phyloP scores from a whole-genome alignment of 75 land plant genomes.

The Sequoia sempervirens region DNA sequence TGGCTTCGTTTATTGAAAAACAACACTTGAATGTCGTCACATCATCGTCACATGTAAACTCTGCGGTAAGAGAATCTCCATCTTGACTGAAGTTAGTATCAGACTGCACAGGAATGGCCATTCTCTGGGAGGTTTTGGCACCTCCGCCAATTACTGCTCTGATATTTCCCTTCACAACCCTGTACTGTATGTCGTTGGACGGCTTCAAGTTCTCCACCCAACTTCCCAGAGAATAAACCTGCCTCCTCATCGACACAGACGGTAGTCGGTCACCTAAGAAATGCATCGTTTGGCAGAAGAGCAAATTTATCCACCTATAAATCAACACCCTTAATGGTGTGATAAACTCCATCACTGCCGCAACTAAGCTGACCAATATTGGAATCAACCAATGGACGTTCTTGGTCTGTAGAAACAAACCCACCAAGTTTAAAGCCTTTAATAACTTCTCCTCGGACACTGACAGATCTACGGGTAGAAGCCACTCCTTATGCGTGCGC shows the following conservation, averaged over 20 bases:
- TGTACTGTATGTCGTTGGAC: not conserved
- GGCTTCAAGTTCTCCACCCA: slow-evolving; percentile 1
- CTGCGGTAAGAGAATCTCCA: not conserved
- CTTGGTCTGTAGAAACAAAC: not conserved
- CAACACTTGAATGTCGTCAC: not conserved
- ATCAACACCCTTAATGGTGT: not conserved
- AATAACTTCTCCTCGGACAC: not conserved
- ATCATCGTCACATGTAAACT: not conserved
- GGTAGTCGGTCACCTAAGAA: not conserved
- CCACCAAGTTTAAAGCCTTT: not conserved
- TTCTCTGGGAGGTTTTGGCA: not conserved
- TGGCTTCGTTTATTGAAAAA: not conserved
- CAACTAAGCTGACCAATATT: not conserved
- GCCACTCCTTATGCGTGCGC: not conserved
- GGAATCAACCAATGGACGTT: not conserved
- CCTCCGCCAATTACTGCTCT: not conserved
- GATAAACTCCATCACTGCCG: not conserved
- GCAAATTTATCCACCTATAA: not conserved
- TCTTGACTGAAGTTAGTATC: not conserved
- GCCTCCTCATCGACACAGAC: not conserved
- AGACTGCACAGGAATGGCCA: not conserved
- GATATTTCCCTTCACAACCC: not conserved
- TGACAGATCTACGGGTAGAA: not conserved
- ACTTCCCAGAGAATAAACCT: not conserved
- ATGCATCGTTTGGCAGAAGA: not conserved